Evolutionary conservation across 371 early-diverging fungal species (phyloP).

Genomic region (Haplosporangium sp.): DNA sequence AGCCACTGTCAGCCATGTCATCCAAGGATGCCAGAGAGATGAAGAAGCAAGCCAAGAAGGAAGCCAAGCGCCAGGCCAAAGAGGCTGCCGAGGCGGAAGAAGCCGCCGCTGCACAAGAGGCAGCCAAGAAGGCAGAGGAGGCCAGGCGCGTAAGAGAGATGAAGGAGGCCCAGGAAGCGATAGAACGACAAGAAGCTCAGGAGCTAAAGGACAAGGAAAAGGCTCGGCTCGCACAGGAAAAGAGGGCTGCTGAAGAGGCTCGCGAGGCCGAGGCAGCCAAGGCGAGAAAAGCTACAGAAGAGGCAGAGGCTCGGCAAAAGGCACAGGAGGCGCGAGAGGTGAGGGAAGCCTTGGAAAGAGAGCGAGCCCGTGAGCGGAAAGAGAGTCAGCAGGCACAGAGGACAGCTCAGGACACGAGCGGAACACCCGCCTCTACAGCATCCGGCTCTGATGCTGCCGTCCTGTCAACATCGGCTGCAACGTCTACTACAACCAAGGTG

Average conservation of each 20-base stretch:
- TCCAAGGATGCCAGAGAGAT: slow-evolving; percentile 38
- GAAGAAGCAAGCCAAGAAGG: slow-evolving; percentile 54
- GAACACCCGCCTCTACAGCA: not conserved
- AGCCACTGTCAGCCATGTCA: slow-evolving; percentile 19
- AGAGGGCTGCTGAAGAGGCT: slow-evolving; percentile 48
- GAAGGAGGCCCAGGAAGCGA: slow-evolving; percentile 22
- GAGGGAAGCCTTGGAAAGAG: slow-evolving; percentile 27
- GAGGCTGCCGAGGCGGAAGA: slow-evolving; percentile 37
- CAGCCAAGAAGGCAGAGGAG: slow-evolving; percentile 32
- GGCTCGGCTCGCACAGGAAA: slow-evolving; percentile 57
- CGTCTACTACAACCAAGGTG: slow-evolving; percentile 13
- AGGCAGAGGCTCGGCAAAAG: slow-evolving; percentile 21
- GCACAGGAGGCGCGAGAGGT: slow-evolving; percentile 21
- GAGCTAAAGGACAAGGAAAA: slow-evolving; percentile 47
- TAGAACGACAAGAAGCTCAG: slow-evolving; percentile 39
- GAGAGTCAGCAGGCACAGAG: slow-evolving; percentile 18
- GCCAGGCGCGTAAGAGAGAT: slow-evolving; percentile 16
- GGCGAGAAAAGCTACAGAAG: slow-evolving; percentile 20
- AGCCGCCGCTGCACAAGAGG: slow-evolving; percentile 27
- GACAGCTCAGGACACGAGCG: not conserved
- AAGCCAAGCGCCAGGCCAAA: slow-evolving; percentile 52
- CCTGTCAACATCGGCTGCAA: not conserved
- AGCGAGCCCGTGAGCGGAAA: slow-evolving; percentile 10
- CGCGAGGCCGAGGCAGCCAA: slow-evolving; percentile 19
- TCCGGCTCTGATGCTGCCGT: not conserved